Base-by-base conservation (phyloP, 768 basidiomycete genomes). In the Mycena capillaripes region DNA sequence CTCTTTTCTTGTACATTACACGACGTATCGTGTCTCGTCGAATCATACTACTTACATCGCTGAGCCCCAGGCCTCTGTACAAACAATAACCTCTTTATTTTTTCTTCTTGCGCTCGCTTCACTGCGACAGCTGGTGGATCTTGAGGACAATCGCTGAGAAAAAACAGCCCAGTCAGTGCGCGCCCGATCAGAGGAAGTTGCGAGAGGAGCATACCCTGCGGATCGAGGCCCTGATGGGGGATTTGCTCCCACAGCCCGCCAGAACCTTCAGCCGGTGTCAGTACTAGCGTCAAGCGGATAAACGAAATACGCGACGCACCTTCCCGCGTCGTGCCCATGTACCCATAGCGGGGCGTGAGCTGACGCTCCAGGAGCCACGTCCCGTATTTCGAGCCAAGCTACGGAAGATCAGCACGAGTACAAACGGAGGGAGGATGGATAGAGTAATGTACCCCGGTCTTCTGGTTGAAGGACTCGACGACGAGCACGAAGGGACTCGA, bases 401-500 rank as follows among this genome's bases (percentile, higher is more conserved):
- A 29, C 1, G 12, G 21, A 68, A 4, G 58, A 19, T 73, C 50
- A 67, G 48, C 2, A 27, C 55, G 52, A 7, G 17, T 36, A 50
- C n/a, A n/a, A n/a, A 6, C n/a, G 42, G 12, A 40, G 23, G 3
- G 3, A 4, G 38, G 23, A 10, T 8, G 34, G 32, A 66, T 10
- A 52, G 34, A 16, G 50, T 29, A 5, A 76, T 85, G 52, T 72
- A 89, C 88, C n/a, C 95, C 95, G 10, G 95, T 97, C 90, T 95
- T 95, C 83, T 93, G 93, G 84, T 94, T 96, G 67, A 94, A 86
- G 21, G 93, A 93, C 84, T 97, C 95, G 19, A 93, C 94, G 46
- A 97, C 90, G 34, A 97, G 87, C 32, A 96, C 94, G 81, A 96
- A 96, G 23, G 88, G 89, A 75, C 88, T 92, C 29, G 85, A 76